Evolutionary conservation across 257 asterid species (phyloP), one percentile per base, ranked within the genome.

Genomic region (Forsythia suspensa): DNA sequence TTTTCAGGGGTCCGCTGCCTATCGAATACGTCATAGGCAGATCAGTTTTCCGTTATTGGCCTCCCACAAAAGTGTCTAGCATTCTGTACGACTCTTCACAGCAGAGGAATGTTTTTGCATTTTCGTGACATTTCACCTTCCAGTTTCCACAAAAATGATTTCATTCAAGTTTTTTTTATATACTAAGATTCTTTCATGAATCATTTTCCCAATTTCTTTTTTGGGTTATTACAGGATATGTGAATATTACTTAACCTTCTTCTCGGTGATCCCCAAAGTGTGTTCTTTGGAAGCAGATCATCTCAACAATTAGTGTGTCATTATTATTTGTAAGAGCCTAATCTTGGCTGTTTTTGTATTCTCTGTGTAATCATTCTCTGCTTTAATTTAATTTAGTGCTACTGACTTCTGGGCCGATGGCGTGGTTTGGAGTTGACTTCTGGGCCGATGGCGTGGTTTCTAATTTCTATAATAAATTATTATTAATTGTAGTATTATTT

Each of bases 1-100:
- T 44, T 82, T 88, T 24, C 89, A 91, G 97, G 97, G 97, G 97
- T 69, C 97, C 97, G 52, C 86, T 92, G 77, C 94, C 97, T 38
- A 77, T 92, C 38, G 80, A 80, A 57, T 81, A 88, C 87, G 88
- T 92, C 13, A 79, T 91, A 20, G 95, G 94, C 52, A 88, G 97
- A 84, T 92, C 93, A 34, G 87, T 92, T 34, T 90, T 90, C 86
- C 85, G 97, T 70, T 92, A 92, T 73, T 92, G 97, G 97, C 97
- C 97, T 63, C 97, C 97, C 52, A 87, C 97, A 43, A 89, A 81
- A 83, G 91, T 85, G 51, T 82, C 93, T 0, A 89, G 89, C 84
- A 90, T 89, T 51, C 76, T 83, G 46, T 84, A 76, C 73, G 82
- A 76, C 77, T 78, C 92, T 68, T 80, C 87, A 55, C 77, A 51